Evolutionary conservation across 257 asterid genomes (phyloP).

Genomic region (Petunia secreta): DNA sequence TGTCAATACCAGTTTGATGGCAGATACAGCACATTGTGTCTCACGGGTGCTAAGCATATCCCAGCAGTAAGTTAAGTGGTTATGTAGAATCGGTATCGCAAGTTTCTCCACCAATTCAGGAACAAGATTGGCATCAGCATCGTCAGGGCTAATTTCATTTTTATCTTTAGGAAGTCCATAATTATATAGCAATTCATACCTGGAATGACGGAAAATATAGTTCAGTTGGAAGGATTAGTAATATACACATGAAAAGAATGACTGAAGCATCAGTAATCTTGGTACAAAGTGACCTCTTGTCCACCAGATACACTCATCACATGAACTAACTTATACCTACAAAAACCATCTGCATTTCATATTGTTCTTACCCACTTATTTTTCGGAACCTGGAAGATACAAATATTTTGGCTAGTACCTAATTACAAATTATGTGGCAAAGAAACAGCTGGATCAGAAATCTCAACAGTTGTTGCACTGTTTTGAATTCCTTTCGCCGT

Average conservation of each 20-base stretch:
- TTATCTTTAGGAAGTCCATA: slow-evolving; percentile 74
- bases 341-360: too few species aligned
- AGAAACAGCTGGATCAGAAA: too few species aligned
- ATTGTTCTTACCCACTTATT: too few species aligned
- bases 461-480: too few species aligned
- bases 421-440: too few species aligned
- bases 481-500: too few species aligned
- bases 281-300: too few species aligned
- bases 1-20: slow-evolving; percentile 65
- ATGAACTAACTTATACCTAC: too few species aligned
- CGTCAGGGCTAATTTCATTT: slow-evolving; percentile 44
- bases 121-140: slow-evolving; percentile 77
- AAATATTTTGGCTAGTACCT: too few species aligned
- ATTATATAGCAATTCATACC: slow-evolving; percentile 79
- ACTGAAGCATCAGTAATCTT: not conserved
- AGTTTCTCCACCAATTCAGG: slow-evolving; percentile 84
- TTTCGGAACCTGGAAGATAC: too few species aligned
- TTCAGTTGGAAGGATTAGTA: not conserved
- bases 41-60: slow-evolving; percentile 86
- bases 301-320: too few species aligned
- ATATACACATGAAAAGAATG: not conserved
- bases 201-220: slow-evolving; percentile 36
- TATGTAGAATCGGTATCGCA: slow-evolving; percentile 86
- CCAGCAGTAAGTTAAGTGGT: slow-evolving; percentile 78
- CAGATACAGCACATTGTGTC: slow-evolving; percentile 75